These are phyloP conservation scores for Acephala macrosclerotiorum DNA, from an alignment of 2,329 filamentous ascomycete genomes.

Conservation along the genomic window DNA sequence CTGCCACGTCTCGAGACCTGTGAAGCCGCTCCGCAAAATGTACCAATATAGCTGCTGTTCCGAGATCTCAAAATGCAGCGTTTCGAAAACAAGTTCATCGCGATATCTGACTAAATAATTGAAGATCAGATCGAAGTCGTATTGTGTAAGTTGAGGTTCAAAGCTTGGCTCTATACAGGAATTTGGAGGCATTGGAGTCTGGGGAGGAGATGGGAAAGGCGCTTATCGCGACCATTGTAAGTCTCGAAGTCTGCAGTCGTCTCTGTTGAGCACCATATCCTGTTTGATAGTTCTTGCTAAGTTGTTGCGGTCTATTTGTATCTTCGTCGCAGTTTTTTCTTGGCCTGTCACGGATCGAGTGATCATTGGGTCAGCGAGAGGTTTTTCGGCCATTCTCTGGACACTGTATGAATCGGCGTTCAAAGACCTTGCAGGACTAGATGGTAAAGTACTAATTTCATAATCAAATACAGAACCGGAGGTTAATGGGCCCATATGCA, in stretches of 20 bases:
- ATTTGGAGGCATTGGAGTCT: background rate
- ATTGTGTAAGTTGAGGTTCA: background rate
- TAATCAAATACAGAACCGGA: background rate
- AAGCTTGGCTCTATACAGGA: background rate
- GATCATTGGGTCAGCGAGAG: background rate
- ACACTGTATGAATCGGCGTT: background rate
- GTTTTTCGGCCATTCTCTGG: background rate
- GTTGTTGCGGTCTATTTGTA: background rate
- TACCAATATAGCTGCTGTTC: slow-evolving; percentile 4
- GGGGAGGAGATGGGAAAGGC: background rate
- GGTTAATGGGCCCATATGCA: background rate
- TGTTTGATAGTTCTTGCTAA: background rate
- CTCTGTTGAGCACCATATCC: background rate
- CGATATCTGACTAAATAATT: background rate
- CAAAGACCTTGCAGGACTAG: background rate
- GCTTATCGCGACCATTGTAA: background rate
- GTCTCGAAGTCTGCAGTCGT: background rate
- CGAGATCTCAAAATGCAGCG: slow-evolving; percentile 1
- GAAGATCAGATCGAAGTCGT: background rate
- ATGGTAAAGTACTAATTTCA: background rate
- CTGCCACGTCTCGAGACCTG: background rate
- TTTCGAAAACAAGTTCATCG: background rate
- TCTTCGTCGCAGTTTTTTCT: background rate
- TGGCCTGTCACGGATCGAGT: background rate
- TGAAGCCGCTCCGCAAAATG: background rate